Evolutionary conservation across 225 moss, liverwort and hornwort genomes (phyloP).

Genomic region (Polytrichum commune): DNA sequence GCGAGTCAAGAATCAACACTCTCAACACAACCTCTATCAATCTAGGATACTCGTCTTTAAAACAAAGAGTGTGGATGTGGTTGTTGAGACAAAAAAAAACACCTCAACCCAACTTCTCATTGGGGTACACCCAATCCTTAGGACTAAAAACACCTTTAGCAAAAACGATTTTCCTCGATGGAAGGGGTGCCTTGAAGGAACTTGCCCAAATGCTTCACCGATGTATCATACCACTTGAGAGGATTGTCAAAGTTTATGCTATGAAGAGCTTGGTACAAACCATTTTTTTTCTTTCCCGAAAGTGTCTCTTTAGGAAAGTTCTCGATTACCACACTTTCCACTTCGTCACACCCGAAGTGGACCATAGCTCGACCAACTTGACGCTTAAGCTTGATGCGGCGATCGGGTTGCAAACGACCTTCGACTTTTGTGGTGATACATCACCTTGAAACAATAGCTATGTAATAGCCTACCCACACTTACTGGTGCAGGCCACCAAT

Average conservation of each 20-base stretch:
- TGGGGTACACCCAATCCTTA: not conserved
- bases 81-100: not conserved
- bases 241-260: not conserved
- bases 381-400: not conserved
- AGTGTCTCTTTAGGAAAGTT: not conserved
- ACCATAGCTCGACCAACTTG: not conserved
- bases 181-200: not conserved
- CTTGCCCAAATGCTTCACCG: not conserved
- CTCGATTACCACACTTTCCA: too few relatives aligned
- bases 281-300: not conserved
- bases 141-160: too few relatives aligned
- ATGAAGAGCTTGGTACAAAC: not conserved
- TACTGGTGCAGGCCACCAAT: too few relatives aligned
- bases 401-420: not conserved
- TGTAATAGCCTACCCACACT: too few relatives aligned
- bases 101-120: not conserved
- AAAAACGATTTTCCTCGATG: not conserved
- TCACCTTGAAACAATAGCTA: not conserved
- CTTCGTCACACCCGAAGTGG: too few relatives aligned
- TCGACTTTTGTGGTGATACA: not conserved
- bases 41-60: not conserved
- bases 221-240: not conserved
- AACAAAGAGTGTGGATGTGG: not conserved
- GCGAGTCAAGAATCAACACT: not conserved
- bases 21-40: not conserved